Evolutionary conservation across 1,284 basidiomycete genomes (phyloP).

Genomic region (Papiliotrema flavescens): DNA sequence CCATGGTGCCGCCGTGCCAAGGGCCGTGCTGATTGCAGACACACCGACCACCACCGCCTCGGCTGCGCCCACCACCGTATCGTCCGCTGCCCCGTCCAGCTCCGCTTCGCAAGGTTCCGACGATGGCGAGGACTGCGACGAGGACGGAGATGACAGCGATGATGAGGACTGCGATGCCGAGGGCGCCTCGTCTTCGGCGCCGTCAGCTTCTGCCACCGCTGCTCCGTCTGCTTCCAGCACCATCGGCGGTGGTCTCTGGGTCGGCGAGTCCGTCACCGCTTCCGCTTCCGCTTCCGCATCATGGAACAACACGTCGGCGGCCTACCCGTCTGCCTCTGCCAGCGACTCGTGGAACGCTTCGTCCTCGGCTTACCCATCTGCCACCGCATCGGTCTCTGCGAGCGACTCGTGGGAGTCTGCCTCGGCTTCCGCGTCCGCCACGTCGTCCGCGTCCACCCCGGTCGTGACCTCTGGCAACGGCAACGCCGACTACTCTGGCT

Average conservation of each 20-base stretch:
- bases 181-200: conserved; percentile 4
- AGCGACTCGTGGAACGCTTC: neutral
- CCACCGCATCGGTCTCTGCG: conserved; percentile 7
- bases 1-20: neutral
- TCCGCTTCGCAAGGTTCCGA: neutral
- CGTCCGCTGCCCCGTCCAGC: neutral
- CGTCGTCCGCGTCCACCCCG: conserved; percentile 8
- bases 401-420: conserved; percentile 2
- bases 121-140: conserved; percentile 4
- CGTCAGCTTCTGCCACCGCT: conserved; percentile 2
- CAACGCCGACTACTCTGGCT: conserved; percentile 18
- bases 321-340: neutral
- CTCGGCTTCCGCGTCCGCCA: conserved; percentile 11
- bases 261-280: conserved; percentile 6
- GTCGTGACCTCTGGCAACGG: conserved; percentile 9
- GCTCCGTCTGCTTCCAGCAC: conserved; percentile 9
- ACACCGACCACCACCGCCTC: conserved; percentile 6
- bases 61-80: neutral
- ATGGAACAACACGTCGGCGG: neutral
- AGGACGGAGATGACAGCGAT: neutral
- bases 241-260: conserved; percentile 20
- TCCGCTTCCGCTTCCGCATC: conserved; percentile 3
- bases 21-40: neutral
- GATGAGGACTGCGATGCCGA: neutral
- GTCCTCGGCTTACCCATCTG: conserved; percentile 8